Evolutionary conservation across 352 stramenopile species (phyloP), one percentile per base, ranked within the genome.

Genomic region (Globisporangium perplexum): DNA sequence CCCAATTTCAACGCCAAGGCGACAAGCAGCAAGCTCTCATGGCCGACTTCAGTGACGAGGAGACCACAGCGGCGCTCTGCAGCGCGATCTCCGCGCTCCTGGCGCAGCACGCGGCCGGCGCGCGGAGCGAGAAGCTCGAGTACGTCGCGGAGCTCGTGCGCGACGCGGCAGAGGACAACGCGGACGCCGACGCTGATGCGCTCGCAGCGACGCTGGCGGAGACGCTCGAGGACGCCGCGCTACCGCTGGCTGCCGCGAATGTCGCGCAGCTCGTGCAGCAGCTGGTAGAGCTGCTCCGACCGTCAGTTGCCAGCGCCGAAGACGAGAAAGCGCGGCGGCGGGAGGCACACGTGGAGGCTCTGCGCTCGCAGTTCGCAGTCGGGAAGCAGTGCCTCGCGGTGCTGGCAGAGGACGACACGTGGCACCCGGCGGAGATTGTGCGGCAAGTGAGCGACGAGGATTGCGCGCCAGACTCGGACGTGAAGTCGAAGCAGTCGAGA

Each of bases 111-210:
- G 44, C 59, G 26, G 30, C 50, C 1, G 10, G 26, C 15, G 53
- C 47, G 35, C 30, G 28, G 35, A 52, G 20, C 36, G 47, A 1
- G 74, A 78, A 28, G 73, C 42, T 90, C 17, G 78, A 86, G 49
- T 93, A 81, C 55, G 72, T 84, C 33, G 71, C 65, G 0, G 81
- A 87, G 68, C 61, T 90, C 26, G 45, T 93, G 46, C 53, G 87
- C 4, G 79, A 72, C 18, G 70, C 59, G 47, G 59, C 47, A 8
- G 67, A 83, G 23, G 77, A 88, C 17, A 62, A 68, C 22, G 46
- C 30, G 10, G 43, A 23, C 48, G 46, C 49, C 1, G 55, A 73
- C 35, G 47, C 57, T 30, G 1, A 35, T 1, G 59, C 56, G 14
- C 59, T 88, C 18, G 57, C 60, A 20, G 24, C 39, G 23, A 33